Evolutionary conservation across 345 rosid species (phyloP).

Genomic region (Carallia brachiata): DNA sequence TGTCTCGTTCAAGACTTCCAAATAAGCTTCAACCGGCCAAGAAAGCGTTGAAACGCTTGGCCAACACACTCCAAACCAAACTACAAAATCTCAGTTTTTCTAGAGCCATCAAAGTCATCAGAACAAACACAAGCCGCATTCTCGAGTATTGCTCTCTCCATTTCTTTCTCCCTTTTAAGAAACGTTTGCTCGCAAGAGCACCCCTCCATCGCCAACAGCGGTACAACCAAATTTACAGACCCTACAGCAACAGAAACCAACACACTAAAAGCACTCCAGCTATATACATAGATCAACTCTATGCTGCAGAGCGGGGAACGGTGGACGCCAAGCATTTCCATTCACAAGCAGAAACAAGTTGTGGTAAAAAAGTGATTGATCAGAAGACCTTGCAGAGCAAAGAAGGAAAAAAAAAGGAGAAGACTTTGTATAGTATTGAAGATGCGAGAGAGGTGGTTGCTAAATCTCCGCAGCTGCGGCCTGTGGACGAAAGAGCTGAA

Average conservation of each 20-base stretch:
- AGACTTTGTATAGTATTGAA: slow-evolving; percentile 45
- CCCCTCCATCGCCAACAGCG: slow-evolving; percentile 8
- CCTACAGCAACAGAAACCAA: slow-evolving; percentile 28
- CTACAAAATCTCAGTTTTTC: slow-evolving; percentile 39
- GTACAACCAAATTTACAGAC: slow-evolving; percentile 17
- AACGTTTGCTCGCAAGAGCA: slow-evolving; percentile 31
- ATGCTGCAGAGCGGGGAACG: slow-evolving; percentile 8
- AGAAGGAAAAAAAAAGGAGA: slow-evolving; percentile 13
- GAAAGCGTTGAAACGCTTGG: slow-evolving; percentile 57
- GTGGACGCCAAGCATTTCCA: slow-evolving; percentile 12
- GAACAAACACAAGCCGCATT: slow-evolving; percentile 38
- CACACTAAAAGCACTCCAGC: slow-evolving; percentile 24
- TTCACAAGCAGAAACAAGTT: slow-evolving; percentile 29
- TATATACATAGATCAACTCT: slow-evolving; percentile 48
- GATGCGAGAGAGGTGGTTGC: slow-evolving; percentile 81
- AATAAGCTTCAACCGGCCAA: slow-evolving; percentile 66
- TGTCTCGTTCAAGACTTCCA: slow-evolving; percentile 45
- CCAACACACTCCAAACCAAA: slow-evolving; percentile 43
- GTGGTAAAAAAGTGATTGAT: slow-evolving; percentile 29
- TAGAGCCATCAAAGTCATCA: slow-evolving; percentile 32
- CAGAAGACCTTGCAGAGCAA: slow-evolving; percentile 1
- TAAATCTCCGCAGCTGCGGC: slow-evolving; percentile 63
- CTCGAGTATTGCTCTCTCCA: slow-evolving; percentile 42
- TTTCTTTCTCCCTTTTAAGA: slow-evolving; percentile 45
- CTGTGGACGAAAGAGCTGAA: slow-evolving; percentile 84